Evolutionary conservation across 148 eudicot genomes (phyloP), one percentile per base, ranked within the genome.

Genomic region (Vaccinium myrtillus): DNA sequence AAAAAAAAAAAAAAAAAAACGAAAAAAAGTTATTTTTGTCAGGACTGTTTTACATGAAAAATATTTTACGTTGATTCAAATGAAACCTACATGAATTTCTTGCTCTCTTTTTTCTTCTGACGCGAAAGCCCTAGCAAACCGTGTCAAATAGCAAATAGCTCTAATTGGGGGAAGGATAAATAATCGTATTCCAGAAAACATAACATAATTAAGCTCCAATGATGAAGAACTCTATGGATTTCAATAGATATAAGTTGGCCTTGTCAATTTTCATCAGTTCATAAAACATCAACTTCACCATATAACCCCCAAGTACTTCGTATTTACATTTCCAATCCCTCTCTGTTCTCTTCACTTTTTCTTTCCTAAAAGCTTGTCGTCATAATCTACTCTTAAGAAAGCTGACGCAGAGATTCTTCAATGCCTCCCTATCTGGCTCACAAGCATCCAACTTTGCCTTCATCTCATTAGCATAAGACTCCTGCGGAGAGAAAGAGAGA

Each of bases 361-460:
- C 25, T 9, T 3, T 9, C 5, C 65, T 18, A 25, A 25, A 55
- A 51, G 21, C 19, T 56, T 4, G 6, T 8, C 27, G 5, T 15
- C 8, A 75, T 49, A 14, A 1, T 78, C 27, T 89, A 16, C 93
- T 93, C 92, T 95, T 95, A 32, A 97, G 96, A 82, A 97, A 97
- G 79, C 88, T 84, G 69, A 85, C 81, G 87, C 98, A 97, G 11
- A 97, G 83, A 71, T 90, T 90, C 87, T 88, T 91, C 98, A 97
- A 96, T 21, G 93, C 92, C n/a, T 94, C 95, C 73, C 83, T 90
- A 86, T 94, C 94, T 5, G 98, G 94, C 74, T 90, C 95, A 81
- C 80, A 53, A 23, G 87, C 75, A 79, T 77, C 93, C 88, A 89
- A 83, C 56, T 86, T 91, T 48, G 84, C 85, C 90, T 86, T 93